Base-by-base conservation (phyloP, 2,329 filamentous ascomycete species). In the Aspergillus texensis region DNA sequence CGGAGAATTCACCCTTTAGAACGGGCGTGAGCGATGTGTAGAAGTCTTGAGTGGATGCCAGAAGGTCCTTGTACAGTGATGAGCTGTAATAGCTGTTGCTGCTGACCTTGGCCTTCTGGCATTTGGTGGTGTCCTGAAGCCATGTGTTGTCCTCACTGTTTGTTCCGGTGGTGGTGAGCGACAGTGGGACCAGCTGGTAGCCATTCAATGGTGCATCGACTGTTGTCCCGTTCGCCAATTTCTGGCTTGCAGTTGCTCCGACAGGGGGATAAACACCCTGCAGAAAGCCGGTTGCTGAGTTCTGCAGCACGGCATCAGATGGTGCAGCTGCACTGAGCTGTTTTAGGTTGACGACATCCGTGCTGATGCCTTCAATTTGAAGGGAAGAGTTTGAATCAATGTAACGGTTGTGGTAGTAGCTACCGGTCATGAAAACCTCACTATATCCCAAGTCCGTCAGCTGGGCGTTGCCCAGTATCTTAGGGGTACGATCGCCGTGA, bases 191-290 rank as follows among this genome's bases (percentile, higher is more conserved):
- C 62, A 94, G 86, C 77, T 96, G 93, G 74, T 92, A 96, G 30
- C 93, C 92, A 64, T 87, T 83, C 71, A 95, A 79, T 0, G 93
- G 92, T 1, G 87, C 82, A 63, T 86, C 80, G 11, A 93, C 82
- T 5, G 77, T 80, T 26, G 86, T 85, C 58, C 91, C 91, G 76
- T 95, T 93, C 70, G 87, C 87, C 46, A 96, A 85, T 2, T 81
- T 86, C 78, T 91, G 84, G 24, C 82, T 77, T 4, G 83, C 81
- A 4, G 80, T 74, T 6, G 78, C 74, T 2, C 86, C 87, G 1
- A 89, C 85, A 1, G 92, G 91, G 12, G 93, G 93, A 75, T 96
- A 97, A n/a, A 96, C 83, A 30, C 88, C 92, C 79, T 96, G 93
- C n/a, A 93, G 80, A 80, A 96, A 96, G 34, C 87, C 90, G 58